Conservation (phyloP, 116 monocot genomes). For the Papilionanthe hybrid region DNA sequence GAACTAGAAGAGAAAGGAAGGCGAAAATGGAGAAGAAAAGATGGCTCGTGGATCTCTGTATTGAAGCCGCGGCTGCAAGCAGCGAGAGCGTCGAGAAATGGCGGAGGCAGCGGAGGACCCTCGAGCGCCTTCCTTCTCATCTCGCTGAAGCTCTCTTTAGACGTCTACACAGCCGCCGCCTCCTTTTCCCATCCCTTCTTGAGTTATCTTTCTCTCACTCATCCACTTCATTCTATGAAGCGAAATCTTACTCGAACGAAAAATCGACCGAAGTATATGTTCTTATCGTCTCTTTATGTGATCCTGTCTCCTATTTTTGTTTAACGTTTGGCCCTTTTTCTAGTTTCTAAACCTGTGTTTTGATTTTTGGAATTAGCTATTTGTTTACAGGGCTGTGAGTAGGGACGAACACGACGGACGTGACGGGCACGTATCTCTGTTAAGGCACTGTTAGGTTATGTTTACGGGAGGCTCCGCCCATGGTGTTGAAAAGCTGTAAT, state of each 20-base stretch:
- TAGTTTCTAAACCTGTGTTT: neutral
- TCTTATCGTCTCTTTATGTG: neutral
- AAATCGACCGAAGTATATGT: neutral
- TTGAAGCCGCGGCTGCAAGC: constrained; percentile 27
- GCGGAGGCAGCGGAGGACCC: constrained; percentile 50
- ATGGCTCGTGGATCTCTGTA: constrained; percentile 29
- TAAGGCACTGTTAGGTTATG: too few species aligned
- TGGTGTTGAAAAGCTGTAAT: neutral
- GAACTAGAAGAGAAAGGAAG: neutral
- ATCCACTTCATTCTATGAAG: neutral
- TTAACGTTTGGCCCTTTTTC: neutral
- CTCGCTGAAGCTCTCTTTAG: constrained; percentile 41
- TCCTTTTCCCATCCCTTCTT: constrained; percentile 77
- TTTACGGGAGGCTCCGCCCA: neutral
- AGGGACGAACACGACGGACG: too few species aligned
- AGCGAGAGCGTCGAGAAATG: constrained; percentile 37
- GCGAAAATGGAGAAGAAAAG: constrained; percentile 9
- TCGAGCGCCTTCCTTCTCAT: constrained; percentile 48
- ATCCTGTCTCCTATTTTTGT: neutral
- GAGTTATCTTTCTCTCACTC: constrained; percentile 36
- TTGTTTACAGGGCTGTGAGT: too few species aligned
- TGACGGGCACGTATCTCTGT: too few species aligned
- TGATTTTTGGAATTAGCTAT: neutral
- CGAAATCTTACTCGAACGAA: neutral
- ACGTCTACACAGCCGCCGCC: constrained; percentile 39